Evolutionary conservation across 1,139 yeast genomes (phyloP), one percentile per base, ranked within the genome.

Genomic region (Zygoascus sp.): DNA sequence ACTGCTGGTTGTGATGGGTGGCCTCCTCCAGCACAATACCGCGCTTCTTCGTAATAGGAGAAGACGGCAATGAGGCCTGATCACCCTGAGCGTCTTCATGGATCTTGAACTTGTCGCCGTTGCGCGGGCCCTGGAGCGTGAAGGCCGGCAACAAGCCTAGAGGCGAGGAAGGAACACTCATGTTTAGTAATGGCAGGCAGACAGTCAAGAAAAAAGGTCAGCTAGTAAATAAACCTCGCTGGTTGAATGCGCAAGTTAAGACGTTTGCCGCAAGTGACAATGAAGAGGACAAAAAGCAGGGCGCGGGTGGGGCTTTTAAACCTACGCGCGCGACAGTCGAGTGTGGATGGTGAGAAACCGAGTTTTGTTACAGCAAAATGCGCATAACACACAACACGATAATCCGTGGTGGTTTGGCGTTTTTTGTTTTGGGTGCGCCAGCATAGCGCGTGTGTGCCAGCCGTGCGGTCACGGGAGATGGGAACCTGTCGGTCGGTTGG

Each of bases 71-170:
- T 11, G 30, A 19, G 4, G 35, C 5, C 2, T n/a, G 16, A 2
- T 30, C 42, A 15, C 5, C n/a, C 27, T 22, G 47, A 8, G 20
- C 38, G 32, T 53, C 55, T 38, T 50, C 51, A 44, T 52, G 54
- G 36, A 53, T 51, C 36, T 45, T 47, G 34, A 53, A 48, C 20
- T 47, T 44, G 13, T 40, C 42, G 15, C 41, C 42, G 3, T 27
- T 25, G 5, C 35, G 40, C n/a, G 23, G 27, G 13, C 40, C 41
- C 27, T 36, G 46, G 28, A 48, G 48, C 17, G 45, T 41, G 48
- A 57, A 57, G 3, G 59, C 58, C 17, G 60, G 60, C 22, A 57
- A 44, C 27, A 42, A 36, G 21, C 45, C 45, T 27, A 42, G 20
- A 27, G 45, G 45, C 16, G 45, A 42, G 13, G 40, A 35, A 1